Conservation (phyloP, 106 monocot species). For the Vanilla planifolia region DNA sequence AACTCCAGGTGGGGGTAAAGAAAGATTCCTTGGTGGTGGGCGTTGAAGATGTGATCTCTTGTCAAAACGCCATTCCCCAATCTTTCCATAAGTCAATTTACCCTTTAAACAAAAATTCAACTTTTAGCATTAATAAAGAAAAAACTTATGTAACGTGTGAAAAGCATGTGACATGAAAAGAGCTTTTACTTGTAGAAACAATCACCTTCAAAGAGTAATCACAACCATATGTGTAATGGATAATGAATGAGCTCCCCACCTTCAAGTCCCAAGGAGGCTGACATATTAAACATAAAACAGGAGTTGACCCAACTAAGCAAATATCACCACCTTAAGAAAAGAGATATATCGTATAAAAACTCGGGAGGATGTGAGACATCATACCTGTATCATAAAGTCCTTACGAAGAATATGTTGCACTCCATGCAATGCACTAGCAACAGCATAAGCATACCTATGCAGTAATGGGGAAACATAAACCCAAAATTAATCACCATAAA, state of each 20-base stretch:
- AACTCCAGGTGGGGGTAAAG: slow-evolving; percentile 90
- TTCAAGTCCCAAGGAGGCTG: slow-evolving; percentile 47
- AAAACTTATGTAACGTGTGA: not conserved
- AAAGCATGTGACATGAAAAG: not conserved
- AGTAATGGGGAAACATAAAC: not conserved
- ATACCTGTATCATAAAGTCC: slow-evolving; percentile 35
- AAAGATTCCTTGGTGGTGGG: slow-evolving; percentile 78
- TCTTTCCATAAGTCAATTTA: slow-evolving; percentile 87
- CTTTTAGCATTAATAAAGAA: not conserved
- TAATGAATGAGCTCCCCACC: slow-evolving; percentile 38
- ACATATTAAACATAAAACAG: not conserved
- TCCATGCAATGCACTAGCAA: slow-evolving; percentile 24
- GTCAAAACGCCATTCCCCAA: slow-evolving; percentile 97
- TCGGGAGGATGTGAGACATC: not conserved
- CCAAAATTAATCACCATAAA: not conserved
- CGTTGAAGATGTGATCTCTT: slow-evolving; percentile 82
- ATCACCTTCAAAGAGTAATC: slow-evolving; percentile 26
- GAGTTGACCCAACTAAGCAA: not conserved
- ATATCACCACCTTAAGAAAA: not conserved
- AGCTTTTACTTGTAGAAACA: not conserved
- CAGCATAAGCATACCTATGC: slow-evolving; percentile 25
- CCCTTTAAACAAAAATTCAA: slow-evolving; percentile 38
- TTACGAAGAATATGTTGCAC: slow-evolving; percentile 33
- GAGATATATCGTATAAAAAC: not conserved
- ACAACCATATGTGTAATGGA: slow-evolving; percentile 53